Evolutionary conservation across 768 basidiomycete species (phyloP).

Genomic region (Filobasidium floriforme): DNA sequence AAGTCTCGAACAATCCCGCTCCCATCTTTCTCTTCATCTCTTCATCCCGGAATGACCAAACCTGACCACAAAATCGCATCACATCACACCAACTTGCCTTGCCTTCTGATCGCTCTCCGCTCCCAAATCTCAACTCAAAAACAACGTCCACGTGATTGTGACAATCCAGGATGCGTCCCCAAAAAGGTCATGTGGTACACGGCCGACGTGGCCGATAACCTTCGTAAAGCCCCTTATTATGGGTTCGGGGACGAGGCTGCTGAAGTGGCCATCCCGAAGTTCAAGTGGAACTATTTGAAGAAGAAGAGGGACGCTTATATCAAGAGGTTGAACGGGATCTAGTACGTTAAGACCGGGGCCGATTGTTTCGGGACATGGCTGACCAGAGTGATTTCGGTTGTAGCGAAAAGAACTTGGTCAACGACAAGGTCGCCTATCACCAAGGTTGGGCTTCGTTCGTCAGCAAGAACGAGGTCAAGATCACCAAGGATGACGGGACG

Average conservation of each 20-base stretch:
- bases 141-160: too few relatives aligned
- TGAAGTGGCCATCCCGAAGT: conserved; percentile 50
- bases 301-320: conserved; percentile 94
- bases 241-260: conserved; percentile 48
- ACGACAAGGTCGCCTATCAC: conserved; percentile 81
- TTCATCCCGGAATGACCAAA: too few relatives aligned
- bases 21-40: conserved; percentile 2
- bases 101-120: too few relatives aligned
- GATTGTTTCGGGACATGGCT: background rate
- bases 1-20: conserved; percentile 41
- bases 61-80: too few relatives aligned
- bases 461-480: conserved; percentile 62
- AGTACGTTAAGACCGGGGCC: conserved; percentile 43
- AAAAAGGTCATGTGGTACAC: conserved; percentile 97
- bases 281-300: conserved; percentile 88
- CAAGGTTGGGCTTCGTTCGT: conserved; percentile 67
- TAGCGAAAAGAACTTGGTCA: conserved; percentile 68
- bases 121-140: too few relatives aligned
- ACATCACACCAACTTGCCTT: background rate
- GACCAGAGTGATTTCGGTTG: background rate
- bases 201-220: conserved; percentile 62
- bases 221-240: conserved; percentile 61
- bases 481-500: conserved; percentile 56
- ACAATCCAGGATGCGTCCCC: conserved; percentile 75
- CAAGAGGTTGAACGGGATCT: conserved; percentile 76